Percentiles rank a stretch among this genome's conserved stretches.
These are phyloP conservation scores for Fusarium tricinctum DNA, from an alignment of 2,329 filamentous ascomycete genomes.

Conservation along the genomic window DNA sequence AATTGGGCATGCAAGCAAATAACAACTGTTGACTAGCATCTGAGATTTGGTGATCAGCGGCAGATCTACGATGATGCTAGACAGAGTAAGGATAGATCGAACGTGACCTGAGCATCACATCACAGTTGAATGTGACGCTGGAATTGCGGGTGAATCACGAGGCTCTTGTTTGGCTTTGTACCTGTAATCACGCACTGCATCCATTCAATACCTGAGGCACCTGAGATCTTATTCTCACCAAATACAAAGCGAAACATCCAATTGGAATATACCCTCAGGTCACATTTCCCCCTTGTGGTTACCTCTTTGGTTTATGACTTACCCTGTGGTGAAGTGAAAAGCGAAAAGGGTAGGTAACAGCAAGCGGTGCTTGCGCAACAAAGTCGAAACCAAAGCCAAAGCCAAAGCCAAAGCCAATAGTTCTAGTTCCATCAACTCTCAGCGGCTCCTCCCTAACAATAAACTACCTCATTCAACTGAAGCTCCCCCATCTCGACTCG, in stretches of 20 bases:
- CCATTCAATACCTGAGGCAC: neutral
- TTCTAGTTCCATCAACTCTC: conserved; percentile 8
- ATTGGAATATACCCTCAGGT: conserved; percentile 15
- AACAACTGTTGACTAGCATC: conserved; percentile 10
- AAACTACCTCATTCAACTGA: conserved; percentile 21
- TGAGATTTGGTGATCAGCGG: conserved; percentile 27
- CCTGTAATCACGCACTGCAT: conserved; percentile 19
- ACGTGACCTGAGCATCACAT: conserved; percentile 25
- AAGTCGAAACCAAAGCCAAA: conserved; percentile 1
- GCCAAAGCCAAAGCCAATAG: conserved; percentile 9
- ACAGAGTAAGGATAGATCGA: conserved; percentile 8
- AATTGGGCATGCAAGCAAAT: neutral
- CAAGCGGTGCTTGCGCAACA: conserved; percentile 36
- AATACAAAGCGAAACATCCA: conserved; percentile 3
- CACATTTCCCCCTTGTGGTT: conserved; percentile 14
- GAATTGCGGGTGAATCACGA: conserved; percentile 35
- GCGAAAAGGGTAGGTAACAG: conserved; percentile 16
- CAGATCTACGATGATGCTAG: conserved; percentile 39
- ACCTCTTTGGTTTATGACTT: conserved; percentile 27
- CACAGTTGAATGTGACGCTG: conserved; percentile 32
- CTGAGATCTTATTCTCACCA: neutral
- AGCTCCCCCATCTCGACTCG: conserved; percentile 5
- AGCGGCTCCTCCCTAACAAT: conserved; percentile 6
- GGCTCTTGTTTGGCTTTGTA: conserved; percentile 12
- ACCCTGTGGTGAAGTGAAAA: conserved; percentile 5